Conservation (phyloP, 2,329 filamentous ascomycete genomes). For the Sclerotinia nivalis region DNA sequence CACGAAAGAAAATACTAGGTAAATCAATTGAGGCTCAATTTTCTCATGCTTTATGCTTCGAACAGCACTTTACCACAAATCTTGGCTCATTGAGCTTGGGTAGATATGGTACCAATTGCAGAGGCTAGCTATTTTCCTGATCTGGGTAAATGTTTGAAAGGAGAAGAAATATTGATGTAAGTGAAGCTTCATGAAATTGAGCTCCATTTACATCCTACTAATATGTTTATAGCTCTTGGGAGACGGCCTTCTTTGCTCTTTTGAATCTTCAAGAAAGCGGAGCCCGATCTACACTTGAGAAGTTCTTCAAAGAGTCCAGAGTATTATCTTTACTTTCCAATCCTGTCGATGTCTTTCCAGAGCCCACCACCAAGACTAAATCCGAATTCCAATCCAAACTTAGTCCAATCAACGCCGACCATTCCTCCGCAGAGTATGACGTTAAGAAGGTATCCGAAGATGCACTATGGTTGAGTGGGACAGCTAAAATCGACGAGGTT, state of each 20-base stretch:
- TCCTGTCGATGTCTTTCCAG: slow-evolving; percentile 67
- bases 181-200: slow-evolving; percentile 39
- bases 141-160: slow-evolving; percentile 80
- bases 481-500: slow-evolving; percentile 75
- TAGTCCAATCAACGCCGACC: slow-evolving; percentile 79
- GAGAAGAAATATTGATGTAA: slow-evolving; percentile 78
- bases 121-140: slow-evolving; percentile 78
- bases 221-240: slow-evolving; percentile 56
- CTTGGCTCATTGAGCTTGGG: slow-evolving; percentile 49
- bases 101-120: slow-evolving; percentile 66
- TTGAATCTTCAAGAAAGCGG: slow-evolving; percentile 58
- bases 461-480: slow-evolving; percentile 80
- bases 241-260: slow-evolving; percentile 57
- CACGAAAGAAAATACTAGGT: neutral
- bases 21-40: slow-evolving; percentile 13
- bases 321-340: slow-evolving; percentile 68
- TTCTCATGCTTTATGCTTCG: slow-evolving; percentile 41
- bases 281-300: slow-evolving; percentile 55
- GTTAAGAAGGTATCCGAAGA: slow-evolving; percentile 82
- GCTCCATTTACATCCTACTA: neutral
- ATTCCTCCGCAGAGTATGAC: slow-evolving; percentile 67
- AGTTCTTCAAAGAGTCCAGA: slow-evolving; percentile 71
- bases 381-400: slow-evolving; percentile 79
- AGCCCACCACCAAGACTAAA: slow-evolving; percentile 63
- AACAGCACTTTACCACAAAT: slow-evolving; percentile 31